These are phyloP conservation scores for Thalassiosira hispida DNA, from an alignment of 352 stramenopile species.

Conservation along the genomic window DNA sequence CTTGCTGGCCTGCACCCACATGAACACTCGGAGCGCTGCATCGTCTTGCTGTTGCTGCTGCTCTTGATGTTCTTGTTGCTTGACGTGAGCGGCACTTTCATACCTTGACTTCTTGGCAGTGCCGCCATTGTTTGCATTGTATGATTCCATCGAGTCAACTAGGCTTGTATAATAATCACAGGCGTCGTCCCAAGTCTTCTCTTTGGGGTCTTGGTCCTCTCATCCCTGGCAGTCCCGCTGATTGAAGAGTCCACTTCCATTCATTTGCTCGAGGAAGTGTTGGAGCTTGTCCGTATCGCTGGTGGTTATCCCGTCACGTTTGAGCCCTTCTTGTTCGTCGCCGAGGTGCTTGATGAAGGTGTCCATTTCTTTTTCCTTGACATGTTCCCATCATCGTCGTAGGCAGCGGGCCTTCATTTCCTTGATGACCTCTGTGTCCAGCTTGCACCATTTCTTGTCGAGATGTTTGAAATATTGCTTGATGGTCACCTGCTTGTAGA, in stretches of 20 bases:
- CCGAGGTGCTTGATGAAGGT: background rate
- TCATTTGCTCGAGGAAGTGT: background rate
- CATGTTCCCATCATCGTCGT: background rate
- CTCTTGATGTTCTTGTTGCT: background rate
- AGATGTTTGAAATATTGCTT: background rate
- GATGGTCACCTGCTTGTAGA: background rate
- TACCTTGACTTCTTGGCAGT: background rate
- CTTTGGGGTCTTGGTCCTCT: background rate
- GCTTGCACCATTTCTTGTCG: background rate
- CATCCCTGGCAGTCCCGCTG: background rate
- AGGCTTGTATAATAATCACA: background rate
- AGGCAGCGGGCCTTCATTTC: background rate
- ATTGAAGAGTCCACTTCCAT: background rate
- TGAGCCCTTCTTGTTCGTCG: background rate
- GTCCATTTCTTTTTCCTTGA: background rate
- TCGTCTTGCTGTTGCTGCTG: too few species aligned
- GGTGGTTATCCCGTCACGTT: background rate
- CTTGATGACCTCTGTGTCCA: background rate
- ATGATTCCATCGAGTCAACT: background rate
- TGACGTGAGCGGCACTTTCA: background rate
- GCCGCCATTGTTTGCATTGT: background rate
- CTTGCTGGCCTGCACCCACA: too few species aligned
- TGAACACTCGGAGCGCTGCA: too few species aligned
- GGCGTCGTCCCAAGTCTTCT: background rate
- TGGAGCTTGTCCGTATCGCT: background rate